A percentile compares a stretch with the other conserved stretches of the same genome.
These are phyloP conservation scores for Aethionema arabicum DNA, from an alignment of 345 rosid genomes.

Conservation along the genomic window DNA sequence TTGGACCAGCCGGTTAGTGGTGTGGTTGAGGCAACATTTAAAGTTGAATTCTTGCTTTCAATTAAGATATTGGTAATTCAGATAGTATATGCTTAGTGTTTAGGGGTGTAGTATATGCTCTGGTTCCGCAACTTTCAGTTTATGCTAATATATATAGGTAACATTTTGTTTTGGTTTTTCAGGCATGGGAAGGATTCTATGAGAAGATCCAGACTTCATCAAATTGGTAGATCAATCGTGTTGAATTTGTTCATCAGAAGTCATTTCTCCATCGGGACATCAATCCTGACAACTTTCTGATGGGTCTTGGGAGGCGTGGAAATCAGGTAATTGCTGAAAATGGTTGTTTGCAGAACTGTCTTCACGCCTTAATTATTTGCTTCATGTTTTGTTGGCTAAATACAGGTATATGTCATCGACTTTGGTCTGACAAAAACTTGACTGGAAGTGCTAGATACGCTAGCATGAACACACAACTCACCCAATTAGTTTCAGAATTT, in stretches of 20 bases:
- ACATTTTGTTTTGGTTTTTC: constrained; percentile 20
- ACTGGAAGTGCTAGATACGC: constrained; percentile 96
- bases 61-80: constrained; percentile 65
- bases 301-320: constrained; percentile 90
- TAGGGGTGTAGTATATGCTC: constrained; percentile 82
- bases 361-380: constrained; percentile 15
- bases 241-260: constrained; percentile 84
- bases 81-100: constrained; percentile 49
- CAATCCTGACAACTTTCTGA: constrained; percentile 90
- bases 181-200: constrained; percentile 98
- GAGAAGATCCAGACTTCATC: constrained; percentile 98
- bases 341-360: constrained; percentile 1
- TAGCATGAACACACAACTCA: constrained; percentile 96
- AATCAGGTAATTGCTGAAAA: constrained; percentile 55
- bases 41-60: constrained; percentile 73
- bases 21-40: constrained; percentile 63
- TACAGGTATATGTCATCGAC: constrained; percentile 80
- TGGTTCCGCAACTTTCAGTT: too few relatives aligned
- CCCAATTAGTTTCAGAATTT: constrained; percentile 32
- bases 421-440: constrained; percentile 88
- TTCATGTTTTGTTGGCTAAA: constrained; percentile 14
- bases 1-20: constrained; percentile 77
- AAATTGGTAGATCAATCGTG: constrained; percentile 85
- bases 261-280: constrained; percentile 89
- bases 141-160: too few relatives aligned